These are phyloP conservation scores for Rutstroemia sp. DNA, from an alignment of 2,329 filamentous ascomycete species.

Conservation along the genomic window DNA sequence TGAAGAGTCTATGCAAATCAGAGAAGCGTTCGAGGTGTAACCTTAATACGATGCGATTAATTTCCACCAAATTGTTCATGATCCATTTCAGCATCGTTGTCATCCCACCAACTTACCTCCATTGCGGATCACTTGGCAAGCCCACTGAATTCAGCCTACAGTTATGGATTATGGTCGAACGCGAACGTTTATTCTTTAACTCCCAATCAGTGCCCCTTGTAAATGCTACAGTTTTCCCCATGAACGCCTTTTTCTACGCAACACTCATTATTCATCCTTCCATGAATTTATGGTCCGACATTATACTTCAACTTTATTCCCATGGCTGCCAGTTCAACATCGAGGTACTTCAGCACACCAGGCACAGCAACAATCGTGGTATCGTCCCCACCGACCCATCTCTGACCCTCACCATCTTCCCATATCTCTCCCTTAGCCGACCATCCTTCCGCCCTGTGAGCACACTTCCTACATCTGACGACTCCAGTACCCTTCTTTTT, in stretches of 20 bases:
- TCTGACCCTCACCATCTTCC: constrained; percentile 82
- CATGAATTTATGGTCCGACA: constrained; percentile 40
- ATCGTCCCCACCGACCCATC: constrained; percentile 83
- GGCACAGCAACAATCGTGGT: constrained; percentile 89
- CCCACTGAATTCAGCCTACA: neutral
- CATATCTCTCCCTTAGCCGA: constrained; percentile 65
- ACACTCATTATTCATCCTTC: neutral
- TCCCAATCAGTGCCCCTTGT: constrained; percentile 9
- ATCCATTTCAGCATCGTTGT: neutral
- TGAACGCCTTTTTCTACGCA: constrained; percentile 11
- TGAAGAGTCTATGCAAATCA: no score
- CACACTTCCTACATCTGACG: constrained; percentile 75
- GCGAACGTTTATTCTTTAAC: neutral
- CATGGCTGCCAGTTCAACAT: constrained; percentile 95
- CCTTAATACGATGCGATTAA: neutral
- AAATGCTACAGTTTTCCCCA: constrained; percentile 14
- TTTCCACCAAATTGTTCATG: neutral
- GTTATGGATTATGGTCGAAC: neutral
- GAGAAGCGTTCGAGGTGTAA: no score
- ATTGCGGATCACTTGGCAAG: neutral
- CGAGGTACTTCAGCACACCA: constrained; percentile 84
- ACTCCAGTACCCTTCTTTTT: constrained; percentile 61
- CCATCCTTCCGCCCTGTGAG: constrained; percentile 35
- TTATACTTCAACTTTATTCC: constrained; percentile 91
- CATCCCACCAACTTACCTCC: no score